A percentile compares a stretch with the other conserved stretches of the same genome.
Conservation (phyloP, 106 monocot genomes). For the Dioscorea zingiberensis region DNA sequence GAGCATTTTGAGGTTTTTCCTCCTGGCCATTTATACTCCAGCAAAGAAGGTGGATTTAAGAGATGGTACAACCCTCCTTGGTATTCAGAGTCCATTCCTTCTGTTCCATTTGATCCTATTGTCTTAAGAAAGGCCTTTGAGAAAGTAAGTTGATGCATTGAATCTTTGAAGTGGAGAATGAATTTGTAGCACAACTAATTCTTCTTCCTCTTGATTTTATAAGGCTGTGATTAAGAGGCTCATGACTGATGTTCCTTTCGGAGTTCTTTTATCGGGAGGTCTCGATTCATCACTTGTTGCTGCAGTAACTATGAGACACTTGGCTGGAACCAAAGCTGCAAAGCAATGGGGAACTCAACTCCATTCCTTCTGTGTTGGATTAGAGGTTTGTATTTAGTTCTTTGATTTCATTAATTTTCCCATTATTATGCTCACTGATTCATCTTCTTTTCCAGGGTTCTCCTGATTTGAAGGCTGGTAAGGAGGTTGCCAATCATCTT, state of each 20-base stretch:
- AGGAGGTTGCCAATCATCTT: conserved; percentile 48
- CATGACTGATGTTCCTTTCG: conserved; percentile 72
- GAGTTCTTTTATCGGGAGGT: conserved; percentile 61
- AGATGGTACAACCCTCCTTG: conserved; percentile 45
- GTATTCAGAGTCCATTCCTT: conserved; percentile 32
- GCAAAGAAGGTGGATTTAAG: conserved; percentile 30
- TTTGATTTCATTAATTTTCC: neutral
- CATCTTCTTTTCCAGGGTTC: conserved; percentile 30
- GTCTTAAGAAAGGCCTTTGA: conserved; percentile 55
- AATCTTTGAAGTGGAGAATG: neutral
- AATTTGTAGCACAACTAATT: neutral
- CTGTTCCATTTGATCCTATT: conserved; percentile 39
- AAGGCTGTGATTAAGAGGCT: conserved; percentile 57
- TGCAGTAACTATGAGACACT: conserved; percentile 45
- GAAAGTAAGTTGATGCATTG: conserved; percentile 22
- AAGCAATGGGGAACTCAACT: conserved; percentile 53
- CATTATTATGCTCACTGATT: neutral
- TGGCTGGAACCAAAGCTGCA: conserved; percentile 50
- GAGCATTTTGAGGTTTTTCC: conserved; percentile 53
- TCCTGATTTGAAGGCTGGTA: conserved; percentile 58
- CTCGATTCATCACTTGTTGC: conserved; percentile 65
- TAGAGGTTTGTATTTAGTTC: conserved; percentile 22
- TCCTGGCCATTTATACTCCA: conserved; percentile 44
- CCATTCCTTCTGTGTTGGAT: conserved; percentile 60
- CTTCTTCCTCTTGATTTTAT: neutral